These are phyloP conservation scores for Hygrocybe coccinea DNA, from an alignment of 768 basidiomycete species.

Conservation along the genomic window DNA sequence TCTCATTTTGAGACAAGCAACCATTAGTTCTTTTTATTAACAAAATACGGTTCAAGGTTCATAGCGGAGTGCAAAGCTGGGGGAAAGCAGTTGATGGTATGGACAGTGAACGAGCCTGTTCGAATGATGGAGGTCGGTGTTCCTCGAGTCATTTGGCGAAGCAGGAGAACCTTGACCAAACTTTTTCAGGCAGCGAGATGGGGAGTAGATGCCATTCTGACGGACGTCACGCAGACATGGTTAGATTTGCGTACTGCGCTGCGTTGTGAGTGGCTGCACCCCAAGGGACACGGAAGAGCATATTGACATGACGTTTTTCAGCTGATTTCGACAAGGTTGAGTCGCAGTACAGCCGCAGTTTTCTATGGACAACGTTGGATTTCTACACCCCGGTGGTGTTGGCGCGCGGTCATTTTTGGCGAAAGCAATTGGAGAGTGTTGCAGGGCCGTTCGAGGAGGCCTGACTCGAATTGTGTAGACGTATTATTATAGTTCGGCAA, in stretches of 20 bases:
- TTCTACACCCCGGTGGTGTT: conserved; percentile 53
- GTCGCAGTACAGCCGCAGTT: conserved; percentile 58
- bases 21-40: not conserved
- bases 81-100: conserved; percentile 85
- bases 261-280: conserved; percentile 39
- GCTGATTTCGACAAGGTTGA: conserved; percentile 65
- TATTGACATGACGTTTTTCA: conserved; percentile 21
- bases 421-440: conserved; percentile 41
- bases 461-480: too few relatives aligned
- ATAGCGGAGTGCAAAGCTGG: conserved; percentile 68
- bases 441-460: conserved; percentile 50
- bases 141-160: too few relatives aligned
- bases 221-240: conserved; percentile 68
- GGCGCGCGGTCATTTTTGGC: conserved; percentile 22
- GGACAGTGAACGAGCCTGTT: conserved; percentile 90
- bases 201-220: conserved; percentile 74
- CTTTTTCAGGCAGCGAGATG: conserved; percentile 62
- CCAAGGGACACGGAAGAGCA: not conserved
- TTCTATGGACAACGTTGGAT: conserved; percentile 65
- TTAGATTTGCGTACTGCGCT: conserved; percentile 56
- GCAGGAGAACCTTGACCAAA: not conserved
- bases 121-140: conserved; percentile 87
- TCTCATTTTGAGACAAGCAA: not conserved
- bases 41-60: conserved; percentile 49
- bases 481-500: not conserved